Evolutionary conservation across 495 filamentous ascomycete species (phyloP), one percentile per base, ranked within the genome.

Genomic region (Melanomma pulvis-pyrius): DNA sequence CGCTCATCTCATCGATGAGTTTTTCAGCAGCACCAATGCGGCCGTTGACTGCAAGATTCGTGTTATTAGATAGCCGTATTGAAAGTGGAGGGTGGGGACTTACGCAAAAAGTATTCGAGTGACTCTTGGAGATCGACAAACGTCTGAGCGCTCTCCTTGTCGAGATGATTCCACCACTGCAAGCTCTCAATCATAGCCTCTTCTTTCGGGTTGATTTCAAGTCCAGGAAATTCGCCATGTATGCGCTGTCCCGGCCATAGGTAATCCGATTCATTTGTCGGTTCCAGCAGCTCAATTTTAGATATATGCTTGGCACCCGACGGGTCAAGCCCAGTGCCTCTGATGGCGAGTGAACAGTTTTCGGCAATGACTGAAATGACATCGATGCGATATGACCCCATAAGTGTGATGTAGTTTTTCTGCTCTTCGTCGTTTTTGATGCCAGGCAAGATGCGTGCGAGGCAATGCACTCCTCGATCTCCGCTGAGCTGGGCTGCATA

Each of bases 81-180:
- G 9, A 48, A 44, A 48, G 41, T 13, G 41, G 55, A 21, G 11
- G n/a, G 51, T 22, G 30, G n/a, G 8, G 21, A 79, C 88, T 80
- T 82, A 93, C 90, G 83, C 44, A 92, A 78, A 51, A 92, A 86
- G 53, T 82, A 82, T 72, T 88, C 88, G 77, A 96, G 92, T 34
- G 92, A 80, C 69, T 84, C 76, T 30, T 83, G 80, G 36, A 90
- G 87, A 39, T 84, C 82, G 17, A 79, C 68, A 76, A 93, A 92
- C 2, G 92, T 89, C 63, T 90, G 82, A 28, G 80, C 74, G 82
- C 90, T 92, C 59, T 91, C 81, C 1, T 83, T 87, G 26, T 89
- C 86, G 15, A 91, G 80, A 49, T 88, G 78, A 63, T 90, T 76
- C 73, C 91, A 88, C 94, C 94, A 98, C 70, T 96, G 90, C 59